Conservation (phyloP, 495 filamentous ascomycete genomes). For the Neurospora sp. region DNA sequence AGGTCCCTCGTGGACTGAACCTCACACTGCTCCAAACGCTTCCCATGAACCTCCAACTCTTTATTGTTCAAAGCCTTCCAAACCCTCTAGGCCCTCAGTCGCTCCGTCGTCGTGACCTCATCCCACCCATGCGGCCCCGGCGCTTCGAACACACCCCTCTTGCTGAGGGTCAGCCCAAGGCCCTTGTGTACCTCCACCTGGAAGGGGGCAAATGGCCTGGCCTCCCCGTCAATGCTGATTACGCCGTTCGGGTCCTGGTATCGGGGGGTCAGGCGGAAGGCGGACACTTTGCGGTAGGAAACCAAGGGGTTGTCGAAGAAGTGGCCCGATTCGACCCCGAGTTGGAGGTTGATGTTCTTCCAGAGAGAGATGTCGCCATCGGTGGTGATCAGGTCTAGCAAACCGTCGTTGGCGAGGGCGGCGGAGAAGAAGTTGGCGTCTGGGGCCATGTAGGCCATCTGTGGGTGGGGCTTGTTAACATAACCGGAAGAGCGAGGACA, state of each 20-base stretch:
- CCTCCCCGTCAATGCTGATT: slow-evolving; percentile 91
- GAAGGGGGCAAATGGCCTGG: slow-evolving; percentile 73
- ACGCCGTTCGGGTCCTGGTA: slow-evolving; percentile 55
- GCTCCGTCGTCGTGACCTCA: slow-evolving; percentile 19
- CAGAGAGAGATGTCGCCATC: slow-evolving; percentile 60
- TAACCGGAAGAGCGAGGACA: neutral
- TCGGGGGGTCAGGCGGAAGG: slow-evolving; percentile 73
- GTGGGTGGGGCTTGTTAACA: neutral
- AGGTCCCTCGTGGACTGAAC: neutral
- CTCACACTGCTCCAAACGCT: neutral
- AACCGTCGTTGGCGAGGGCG: slow-evolving; percentile 72
- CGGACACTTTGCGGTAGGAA: slow-evolving; percentile 67
- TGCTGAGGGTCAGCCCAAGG: slow-evolving; percentile 73
- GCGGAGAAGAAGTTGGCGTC: slow-evolving; percentile 83
- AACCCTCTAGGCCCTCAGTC: slow-evolving; percentile 11
- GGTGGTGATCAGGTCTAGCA: slow-evolving; percentile 74
- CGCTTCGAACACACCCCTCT: slow-evolving; percentile 63
- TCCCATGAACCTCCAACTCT: neutral
- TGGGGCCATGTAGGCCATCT: slow-evolving; percentile 86
- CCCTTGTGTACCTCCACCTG: slow-evolving; percentile 84
- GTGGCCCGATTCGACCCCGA: slow-evolving; percentile 55
- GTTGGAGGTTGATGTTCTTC: slow-evolving; percentile 54
- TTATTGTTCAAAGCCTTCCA: neutral
- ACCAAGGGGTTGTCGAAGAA: slow-evolving; percentile 76
- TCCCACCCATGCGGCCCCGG: slow-evolving; percentile 45